Evolutionary conservation across 2,329 filamentous ascomycete species (phyloP), one percentile per base, ranked within the genome.

Genomic region (Curvularia spicifera): DNA sequence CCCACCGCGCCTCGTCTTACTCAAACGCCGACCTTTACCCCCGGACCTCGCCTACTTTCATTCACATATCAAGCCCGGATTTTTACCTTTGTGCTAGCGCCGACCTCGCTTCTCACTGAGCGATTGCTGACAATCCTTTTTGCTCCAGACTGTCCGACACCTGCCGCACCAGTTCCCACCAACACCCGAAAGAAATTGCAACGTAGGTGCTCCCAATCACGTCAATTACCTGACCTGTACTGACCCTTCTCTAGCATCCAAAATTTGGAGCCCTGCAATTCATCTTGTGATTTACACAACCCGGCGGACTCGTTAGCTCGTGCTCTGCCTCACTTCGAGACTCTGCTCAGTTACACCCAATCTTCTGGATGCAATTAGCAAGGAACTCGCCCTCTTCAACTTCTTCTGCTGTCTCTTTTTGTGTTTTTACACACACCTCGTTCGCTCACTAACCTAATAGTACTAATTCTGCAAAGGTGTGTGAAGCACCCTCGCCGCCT

Each of bases 291-390:
- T 71, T 67, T 65, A 72, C 72, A 71, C 67, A 71, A 68, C 59
- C 64, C 70, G 72, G 80, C 74, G 80, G 81, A 83, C 79, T 79
- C 81, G 81, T 83, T 83, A 81, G 78, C 76, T 83, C 81, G 81
- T 80, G 79, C 76, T 83, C 79, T 82, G 77, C 80, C 75, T 40
- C 71, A 70, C 72, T 68, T 72, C 69, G 60, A 67, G 60, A 62
- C 62, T 69, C 63, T 70, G 65, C 69, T 70, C 69, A 75, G 75
- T 73, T 72, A 71, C 71, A 66, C 68, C 68, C 74, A 71, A 67
- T 71, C 64, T 72, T 71, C 74, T 78, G 76, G 71, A 79, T 80
- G 78, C 78, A 74, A 79, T 74, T 76, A 70, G 73, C 73, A 76
- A 76, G 74, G 76, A 73, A 67, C 67, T 69, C 68, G 54, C 71